Evolutionary conservation across 2,329 filamentous ascomycete species (phyloP).

Genomic region (Ramularia endophylla): DNA sequence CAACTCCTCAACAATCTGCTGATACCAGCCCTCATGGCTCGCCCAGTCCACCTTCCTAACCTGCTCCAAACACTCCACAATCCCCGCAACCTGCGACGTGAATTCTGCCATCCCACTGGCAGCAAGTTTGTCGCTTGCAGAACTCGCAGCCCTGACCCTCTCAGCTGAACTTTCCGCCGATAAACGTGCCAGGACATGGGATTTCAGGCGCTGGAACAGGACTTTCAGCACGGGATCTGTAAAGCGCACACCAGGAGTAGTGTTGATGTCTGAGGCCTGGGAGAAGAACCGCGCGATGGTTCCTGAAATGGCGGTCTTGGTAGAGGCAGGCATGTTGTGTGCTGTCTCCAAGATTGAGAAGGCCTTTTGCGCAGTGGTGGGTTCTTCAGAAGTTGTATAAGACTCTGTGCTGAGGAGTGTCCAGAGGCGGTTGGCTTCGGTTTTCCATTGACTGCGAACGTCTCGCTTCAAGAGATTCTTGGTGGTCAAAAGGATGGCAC

Average conservation of each 20-base stretch:
- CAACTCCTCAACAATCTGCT: constrained; percentile 55
- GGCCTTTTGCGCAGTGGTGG: constrained; percentile 35
- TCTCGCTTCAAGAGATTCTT: constrained; percentile 81
- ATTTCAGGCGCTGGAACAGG: constrained; percentile 60
- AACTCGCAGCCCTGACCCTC: constrained; percentile 62
- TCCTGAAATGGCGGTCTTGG: constrained; percentile 38
- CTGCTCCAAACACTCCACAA: constrained; percentile 61
- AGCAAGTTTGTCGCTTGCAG: constrained; percentile 63
- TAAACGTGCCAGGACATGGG: constrained; percentile 60
- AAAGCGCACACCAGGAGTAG: constrained; percentile 30
- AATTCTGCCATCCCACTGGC: constrained; percentile 68
- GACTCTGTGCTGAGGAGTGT: constrained; percentile 57
- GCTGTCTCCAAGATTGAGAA: constrained; percentile 46
- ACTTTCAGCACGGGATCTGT: constrained; percentile 61
- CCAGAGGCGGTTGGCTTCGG: constrained; percentile 65
- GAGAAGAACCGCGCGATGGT: constrained; percentile 46
- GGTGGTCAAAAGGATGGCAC: constrained; percentile 69
- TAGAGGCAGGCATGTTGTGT: constrained; percentile 44
- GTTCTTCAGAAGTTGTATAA: constrained; percentile 40
- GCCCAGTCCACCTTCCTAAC: constrained; percentile 63
- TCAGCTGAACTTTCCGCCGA: constrained; percentile 62
- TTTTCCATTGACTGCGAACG: constrained; percentile 70
- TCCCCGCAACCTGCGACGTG: constrained; percentile 60
- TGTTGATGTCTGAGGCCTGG: constrained; percentile 38
- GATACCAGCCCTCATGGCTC: constrained; percentile 65